Evolutionary conservation across 441 rosid genomes (phyloP).

Genomic region (Sinapis alba): DNA sequence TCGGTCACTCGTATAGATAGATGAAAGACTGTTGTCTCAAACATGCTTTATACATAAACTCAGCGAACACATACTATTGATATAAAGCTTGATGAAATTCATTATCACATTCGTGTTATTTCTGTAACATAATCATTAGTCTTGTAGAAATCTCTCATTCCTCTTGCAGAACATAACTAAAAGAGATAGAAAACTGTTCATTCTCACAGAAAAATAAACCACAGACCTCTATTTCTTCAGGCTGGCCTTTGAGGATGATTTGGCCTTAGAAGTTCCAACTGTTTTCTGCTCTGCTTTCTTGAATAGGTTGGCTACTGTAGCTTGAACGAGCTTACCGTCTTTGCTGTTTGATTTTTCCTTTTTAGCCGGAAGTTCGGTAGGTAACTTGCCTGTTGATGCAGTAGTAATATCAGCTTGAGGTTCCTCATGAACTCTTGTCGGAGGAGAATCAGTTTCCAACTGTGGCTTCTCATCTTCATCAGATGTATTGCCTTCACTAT

Average conservation of each 20-base stretch:
- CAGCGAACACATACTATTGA: neutral
- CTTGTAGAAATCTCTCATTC: neutral
- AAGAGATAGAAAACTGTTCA: neutral
- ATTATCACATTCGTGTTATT: constrained; percentile 3
- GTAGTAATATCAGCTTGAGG: constrained; percentile 35
- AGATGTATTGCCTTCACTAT: constrained; percentile 46
- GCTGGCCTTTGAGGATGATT: constrained; percentile 18
- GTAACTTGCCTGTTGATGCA: constrained; percentile 41
- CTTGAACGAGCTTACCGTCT: constrained; percentile 71
- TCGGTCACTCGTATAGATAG: constrained; percentile 10
- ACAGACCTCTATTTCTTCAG: neutral
- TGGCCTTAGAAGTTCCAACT: constrained; percentile 33
- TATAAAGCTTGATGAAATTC: neutral
- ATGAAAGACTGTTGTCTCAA: constrained; percentile 20
- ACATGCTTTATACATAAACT: constrained; percentile 22
- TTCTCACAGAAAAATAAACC: neutral
- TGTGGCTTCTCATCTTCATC: constrained; percentile 51
- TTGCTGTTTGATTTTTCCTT: constrained; percentile 41
- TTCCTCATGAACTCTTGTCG: constrained; percentile 25
- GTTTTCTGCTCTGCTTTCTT: constrained; percentile 70
- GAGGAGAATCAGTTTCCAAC: constrained; percentile 33
- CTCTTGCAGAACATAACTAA: constrained; percentile 21
- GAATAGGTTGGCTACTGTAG: constrained; percentile 75
- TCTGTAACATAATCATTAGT: neutral
- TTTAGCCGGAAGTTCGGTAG: constrained; percentile 30